Percentiles rank a stretch among this genome's conserved stretches.
These are phyloP conservation scores for Rhododendron ferrugineum DNA, from an alignment of 148 eudicot species.

Conservation along the genomic window DNA sequence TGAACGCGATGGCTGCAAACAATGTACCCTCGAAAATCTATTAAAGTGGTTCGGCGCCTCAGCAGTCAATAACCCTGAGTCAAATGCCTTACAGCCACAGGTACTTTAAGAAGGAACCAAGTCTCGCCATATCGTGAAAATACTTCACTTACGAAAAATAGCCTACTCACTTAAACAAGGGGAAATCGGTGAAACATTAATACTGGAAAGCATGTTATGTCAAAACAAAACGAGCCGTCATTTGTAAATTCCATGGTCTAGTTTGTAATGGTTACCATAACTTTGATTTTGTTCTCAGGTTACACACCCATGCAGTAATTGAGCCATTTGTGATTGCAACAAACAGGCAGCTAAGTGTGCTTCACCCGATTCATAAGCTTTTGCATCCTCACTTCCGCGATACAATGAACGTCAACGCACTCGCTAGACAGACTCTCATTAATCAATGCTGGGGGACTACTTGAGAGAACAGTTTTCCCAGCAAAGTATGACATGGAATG, in stretches of 20 bases:
- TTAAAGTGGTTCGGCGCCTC: neutral
- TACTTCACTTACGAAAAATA: neutral
- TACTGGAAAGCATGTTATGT: neutral
- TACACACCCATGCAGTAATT: slow-evolving; percentile 57
- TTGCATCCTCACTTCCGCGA: slow-evolving; percentile 74
- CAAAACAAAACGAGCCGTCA: neutral
- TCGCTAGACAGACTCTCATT: slow-evolving; percentile 62
- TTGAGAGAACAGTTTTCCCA: slow-evolving; percentile 63
- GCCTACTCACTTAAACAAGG: neutral
- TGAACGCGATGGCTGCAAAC: neutral
- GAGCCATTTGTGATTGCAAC: slow-evolving; percentile 83
- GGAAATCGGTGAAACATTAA: neutral
- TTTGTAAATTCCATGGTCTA: neutral
- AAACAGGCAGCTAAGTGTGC: slow-evolving; percentile 65
- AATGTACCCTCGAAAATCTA: neutral
- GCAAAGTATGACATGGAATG: slow-evolving; percentile 51
- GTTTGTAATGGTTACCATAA: neutral
- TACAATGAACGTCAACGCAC: slow-evolving; percentile 67
- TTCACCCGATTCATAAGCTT: slow-evolving; percentile 81
- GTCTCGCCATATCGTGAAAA: neutral
- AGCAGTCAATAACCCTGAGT: neutral
- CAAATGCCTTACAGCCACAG: neutral
- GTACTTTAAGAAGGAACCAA: neutral
- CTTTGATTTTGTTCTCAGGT: slow-evolving; percentile 31
- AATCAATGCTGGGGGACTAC: slow-evolving; percentile 55